Evolutionary conservation across 2,329 filamentous ascomycete species (phyloP).

Genomic region (Colletotrichum costaricense): DNA sequence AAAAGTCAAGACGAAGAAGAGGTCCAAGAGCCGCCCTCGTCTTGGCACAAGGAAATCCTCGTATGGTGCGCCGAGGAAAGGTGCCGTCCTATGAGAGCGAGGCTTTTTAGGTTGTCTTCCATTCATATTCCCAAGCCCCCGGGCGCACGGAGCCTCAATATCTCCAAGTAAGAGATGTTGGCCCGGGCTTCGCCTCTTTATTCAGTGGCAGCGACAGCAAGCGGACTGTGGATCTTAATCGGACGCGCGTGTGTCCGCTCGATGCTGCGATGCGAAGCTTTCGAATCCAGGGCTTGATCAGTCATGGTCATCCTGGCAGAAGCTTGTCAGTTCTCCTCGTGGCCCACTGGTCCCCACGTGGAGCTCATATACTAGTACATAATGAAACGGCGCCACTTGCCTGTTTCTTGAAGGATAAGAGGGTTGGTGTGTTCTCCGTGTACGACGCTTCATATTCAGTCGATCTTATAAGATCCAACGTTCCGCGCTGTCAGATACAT

Average conservation of each 20-base stretch:
- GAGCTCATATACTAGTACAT: not conserved
- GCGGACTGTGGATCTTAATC: not conserved
- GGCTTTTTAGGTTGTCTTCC: not conserved
- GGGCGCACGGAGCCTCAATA: constrained; percentile 6
- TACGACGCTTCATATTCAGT: not conserved
- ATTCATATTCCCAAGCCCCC: not conserved
- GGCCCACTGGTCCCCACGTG: not conserved
- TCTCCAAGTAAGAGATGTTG: not conserved
- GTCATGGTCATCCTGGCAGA: constrained; percentile 1
- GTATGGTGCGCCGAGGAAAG: not conserved
- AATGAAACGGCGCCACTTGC: constrained; percentile 12
- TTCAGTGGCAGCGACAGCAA: not conserved
- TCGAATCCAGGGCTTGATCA: not conserved
- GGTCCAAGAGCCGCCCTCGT: constrained; percentile 2
- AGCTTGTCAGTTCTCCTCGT: not conserved
- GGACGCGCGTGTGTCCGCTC: constrained; percentile 4
- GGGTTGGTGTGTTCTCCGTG: not conserved
- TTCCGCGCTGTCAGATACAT: not conserved
- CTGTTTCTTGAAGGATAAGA: not conserved
- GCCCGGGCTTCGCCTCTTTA: not conserved
- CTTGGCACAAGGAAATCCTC: not conserved
- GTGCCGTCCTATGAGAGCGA: not conserved
- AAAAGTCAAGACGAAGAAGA: constrained; percentile 20
- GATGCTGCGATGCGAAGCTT: not conserved
- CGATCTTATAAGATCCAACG: constrained; percentile 1